Base-by-base conservation (phyloP, 2,329 filamentous ascomycete genomes). In the Gnomoniopsis sp. region DNA sequence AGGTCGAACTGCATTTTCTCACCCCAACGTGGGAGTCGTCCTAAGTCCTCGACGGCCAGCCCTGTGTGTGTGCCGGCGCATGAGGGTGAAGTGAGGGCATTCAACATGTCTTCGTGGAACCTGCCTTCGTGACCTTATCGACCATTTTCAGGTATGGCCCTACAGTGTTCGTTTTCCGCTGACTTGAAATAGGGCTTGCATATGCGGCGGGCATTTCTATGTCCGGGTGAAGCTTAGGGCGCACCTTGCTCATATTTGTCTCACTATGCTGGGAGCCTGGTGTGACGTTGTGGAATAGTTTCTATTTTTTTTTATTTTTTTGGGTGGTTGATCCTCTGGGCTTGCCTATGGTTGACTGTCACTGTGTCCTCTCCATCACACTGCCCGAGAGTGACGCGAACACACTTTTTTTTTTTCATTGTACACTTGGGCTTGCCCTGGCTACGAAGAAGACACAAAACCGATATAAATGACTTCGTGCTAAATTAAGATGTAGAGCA, bases 281-380 rank as follows among this genome's bases (percentile, higher is more conserved):
- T 50, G 49, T n/a, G 19, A 30, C 19, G 49, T 36, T 15, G 15
- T 21, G 30, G 21, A 50, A 30, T 36, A 50, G n/a, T n/a, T n/a
- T n/a, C n/a, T n/a, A n/a, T n/a, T n/a, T n/a, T n/a, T n/a, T n/a
- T n/a, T n/a, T n/a, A n/a, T n/a, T n/a, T n/a, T n/a, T n/a, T n/a
- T n/a, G n/a, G 79, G 73, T 70, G 68, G 63, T 58, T 62, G 69
- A 62, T 68, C 81, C 85, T 81, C 85, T 88, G 83, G 79, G 85
- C 86, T 89, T 88, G 86, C 85, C 75, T 78, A 88, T 81, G 80
- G 73, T 72, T 69, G 65, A 53, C 70, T 71, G 66, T 73, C 84
- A 88, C 80, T 74, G 86, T 89, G 85, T 88, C 84, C 83, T 80
- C 77, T 79, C 84, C 84, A 84, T 88, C 81, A 84, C 86, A 89